Base-by-base conservation (phyloP, 163 green algal species). In the Scenedesmus sp. region DNA sequence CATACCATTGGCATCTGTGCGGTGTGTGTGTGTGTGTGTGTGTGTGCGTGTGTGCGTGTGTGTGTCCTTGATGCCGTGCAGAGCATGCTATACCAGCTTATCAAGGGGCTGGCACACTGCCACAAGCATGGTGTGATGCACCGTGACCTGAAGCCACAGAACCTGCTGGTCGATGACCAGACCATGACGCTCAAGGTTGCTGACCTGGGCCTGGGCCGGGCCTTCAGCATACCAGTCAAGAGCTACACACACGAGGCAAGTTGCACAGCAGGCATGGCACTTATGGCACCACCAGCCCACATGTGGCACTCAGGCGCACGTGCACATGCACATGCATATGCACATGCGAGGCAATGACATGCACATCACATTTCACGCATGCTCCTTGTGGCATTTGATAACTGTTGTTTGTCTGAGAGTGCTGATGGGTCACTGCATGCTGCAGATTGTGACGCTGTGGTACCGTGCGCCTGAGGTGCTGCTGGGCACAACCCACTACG, bases 381-480 rank as follows among this genome's bases (percentile, higher is more conserved):
- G 37, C 2, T 44, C 68, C 43, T 22, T 37, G n/a, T n/a, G 40
- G 65, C 56, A 22, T 70, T n/a, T 15, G 1, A 3, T 3, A 33
- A 33, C 0, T 70, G 56, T n/a, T 6, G 6, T n/a, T 70, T 1
- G 22, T 33, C 20, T 70, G 20, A 7, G 20, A n/a, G n/a, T 22
- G 20, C 65, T 76, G 7, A 76, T 3, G 4, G 40, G 40, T 76
- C 30, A 20, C 4, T 40, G 65, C 30, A 22, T 76, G 30, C 30
- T 73, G 65, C 96, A 99, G 97, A 99, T 99, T 89, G 98, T 99
- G 22, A 99, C 98, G 22, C 94, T 99, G 84, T 99, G 98, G 98
- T 99, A 99, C 94, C 96, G 98, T 18, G 98, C 98, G 13, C 98
- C 98, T 33, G 98, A 99, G 95, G 98, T 99, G 79, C 95, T 99